phyloP scores from a whole-genome alignment of 306 rosid species.

The Adenanthera pavonina region DNA sequence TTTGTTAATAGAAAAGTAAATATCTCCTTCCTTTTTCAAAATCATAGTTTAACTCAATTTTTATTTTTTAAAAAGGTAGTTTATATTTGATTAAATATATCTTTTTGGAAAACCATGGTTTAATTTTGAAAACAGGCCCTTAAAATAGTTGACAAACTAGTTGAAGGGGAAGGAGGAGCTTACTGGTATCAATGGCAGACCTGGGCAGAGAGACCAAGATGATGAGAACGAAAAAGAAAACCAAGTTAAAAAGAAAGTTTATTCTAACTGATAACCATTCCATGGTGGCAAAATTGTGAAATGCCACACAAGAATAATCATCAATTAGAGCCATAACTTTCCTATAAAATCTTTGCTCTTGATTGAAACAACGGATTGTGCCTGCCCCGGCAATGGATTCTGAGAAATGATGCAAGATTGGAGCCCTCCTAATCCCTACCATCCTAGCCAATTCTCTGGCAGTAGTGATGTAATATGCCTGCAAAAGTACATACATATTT shows the following conservation, averaged over 20 bases:
- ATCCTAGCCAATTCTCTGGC: slow-evolving; percentile 87
- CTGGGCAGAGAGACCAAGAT: slow-evolving; percentile 73
- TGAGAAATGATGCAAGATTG: slow-evolving; percentile 84
- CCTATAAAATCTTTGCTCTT: slow-evolving; percentile 59
- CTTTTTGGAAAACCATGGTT: too few relatives aligned
- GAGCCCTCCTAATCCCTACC: slow-evolving; percentile 83
- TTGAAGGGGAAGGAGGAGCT: slow-evolving; percentile 40
- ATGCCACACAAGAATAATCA: slow-evolving; percentile 74
- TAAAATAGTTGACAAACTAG: too few relatives aligned
- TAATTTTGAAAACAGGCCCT: too few relatives aligned
- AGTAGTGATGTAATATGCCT: slow-evolving; percentile 80
- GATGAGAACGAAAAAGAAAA: slow-evolving; percentile 64
- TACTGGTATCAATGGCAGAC: slow-evolving; percentile 79
- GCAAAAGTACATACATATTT: slow-evolving; percentile 32
- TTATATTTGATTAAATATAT: too few relatives aligned
- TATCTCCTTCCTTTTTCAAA: too few relatives aligned
- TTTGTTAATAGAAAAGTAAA: too few relatives aligned
- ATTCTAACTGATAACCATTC: slow-evolving; percentile 84
- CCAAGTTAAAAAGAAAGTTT: slow-evolving; percentile 78
- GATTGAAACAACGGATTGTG: slow-evolving; percentile 76
- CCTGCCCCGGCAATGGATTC: slow-evolving; percentile 73
- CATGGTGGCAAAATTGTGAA: slow-evolving; percentile 82
- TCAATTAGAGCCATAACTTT: slow-evolving; percentile 57
- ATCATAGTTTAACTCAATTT: too few relatives aligned
- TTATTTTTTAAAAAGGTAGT: too few relatives aligned